Percentiles rank a stretch among this genome's conserved stretches.
Conservation (phyloP, 495 filamentous ascomycete species). For the Trichoderma erinaceum region DNA sequence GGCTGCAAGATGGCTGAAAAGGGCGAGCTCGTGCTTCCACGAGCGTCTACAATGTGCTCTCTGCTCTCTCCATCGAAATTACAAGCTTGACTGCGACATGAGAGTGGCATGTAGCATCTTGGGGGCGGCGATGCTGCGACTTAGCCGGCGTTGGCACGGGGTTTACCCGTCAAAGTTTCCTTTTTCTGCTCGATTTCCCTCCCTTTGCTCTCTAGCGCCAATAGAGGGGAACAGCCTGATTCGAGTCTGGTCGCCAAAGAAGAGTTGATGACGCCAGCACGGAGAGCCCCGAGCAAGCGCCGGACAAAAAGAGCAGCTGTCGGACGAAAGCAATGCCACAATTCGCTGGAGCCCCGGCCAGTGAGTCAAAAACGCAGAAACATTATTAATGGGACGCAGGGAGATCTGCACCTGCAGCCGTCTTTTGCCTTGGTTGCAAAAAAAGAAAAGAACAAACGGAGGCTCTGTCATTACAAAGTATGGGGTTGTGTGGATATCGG, state of each 20-base stretch:
- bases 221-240: neutral
- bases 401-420: neutral
- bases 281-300: neutral
- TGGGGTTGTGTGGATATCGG: neutral
- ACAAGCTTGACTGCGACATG: neutral
- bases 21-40: too few species aligned
- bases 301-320: neutral
- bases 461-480: neutral
- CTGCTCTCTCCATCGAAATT: neutral
- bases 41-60: neutral
- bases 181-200: neutral
- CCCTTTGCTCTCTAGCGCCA: too few species aligned
- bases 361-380: neutral
- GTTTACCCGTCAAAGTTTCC: conserved; percentile 9
- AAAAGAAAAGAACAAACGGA: neutral
- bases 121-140: neutral
- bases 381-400: neutral
- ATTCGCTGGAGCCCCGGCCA: neutral
- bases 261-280: neutral
- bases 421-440: neutral
- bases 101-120: neutral
- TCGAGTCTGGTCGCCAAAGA: neutral
- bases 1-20: neutral
- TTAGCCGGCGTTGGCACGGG: conserved; percentile 3
- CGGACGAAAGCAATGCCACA: neutral